Evolutionary conservation across 2,329 filamentous ascomycete genomes (phyloP).

Genomic region (Fusarium sp.): DNA sequence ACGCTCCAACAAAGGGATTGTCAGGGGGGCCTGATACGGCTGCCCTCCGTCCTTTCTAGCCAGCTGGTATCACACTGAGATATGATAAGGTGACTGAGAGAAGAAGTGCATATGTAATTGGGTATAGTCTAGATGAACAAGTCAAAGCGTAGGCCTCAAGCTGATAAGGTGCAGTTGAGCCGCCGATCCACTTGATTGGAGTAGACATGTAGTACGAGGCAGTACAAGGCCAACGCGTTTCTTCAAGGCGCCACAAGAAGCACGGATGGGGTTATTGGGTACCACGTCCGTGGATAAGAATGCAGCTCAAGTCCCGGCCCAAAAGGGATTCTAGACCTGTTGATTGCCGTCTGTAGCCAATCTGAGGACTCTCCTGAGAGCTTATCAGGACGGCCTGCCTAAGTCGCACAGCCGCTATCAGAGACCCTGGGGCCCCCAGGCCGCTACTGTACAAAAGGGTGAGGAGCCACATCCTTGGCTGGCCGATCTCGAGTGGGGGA

Average conservation of each 20-base stretch:
- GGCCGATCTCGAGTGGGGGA: conserved; percentile 29
- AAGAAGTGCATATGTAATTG: neutral
- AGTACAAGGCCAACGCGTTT: neutral
- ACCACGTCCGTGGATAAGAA: conserved; percentile 19
- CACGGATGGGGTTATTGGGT: conserved; percentile 24
- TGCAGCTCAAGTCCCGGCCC: conserved; percentile 10
- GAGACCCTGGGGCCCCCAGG: conserved; percentile 27
- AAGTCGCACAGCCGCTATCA: conserved; percentile 26
- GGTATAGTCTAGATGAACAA: neutral
- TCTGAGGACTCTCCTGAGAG: conserved; percentile 17
- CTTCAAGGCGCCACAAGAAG: conserved; percentile 15
- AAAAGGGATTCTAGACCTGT: conserved; percentile 8
- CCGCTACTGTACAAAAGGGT: conserved; percentile 8
- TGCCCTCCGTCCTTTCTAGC: neutral
- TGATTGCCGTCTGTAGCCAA: conserved; percentile 18
- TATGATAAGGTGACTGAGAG: neutral
- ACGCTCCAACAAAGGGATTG: neutral
- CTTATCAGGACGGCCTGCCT: conserved; percentile 30
- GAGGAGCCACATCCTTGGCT: conserved; percentile 32
- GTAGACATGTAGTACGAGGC: neutral
- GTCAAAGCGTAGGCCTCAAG: neutral
- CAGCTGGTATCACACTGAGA: neutral
- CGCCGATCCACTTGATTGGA: neutral
- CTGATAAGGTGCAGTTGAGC: conserved; percentile 5
- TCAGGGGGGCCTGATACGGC: neutral